Evolutionary conservation across 169 alveolate species (phyloP).

Genomic region (Plasmodium gaboni): DNA sequence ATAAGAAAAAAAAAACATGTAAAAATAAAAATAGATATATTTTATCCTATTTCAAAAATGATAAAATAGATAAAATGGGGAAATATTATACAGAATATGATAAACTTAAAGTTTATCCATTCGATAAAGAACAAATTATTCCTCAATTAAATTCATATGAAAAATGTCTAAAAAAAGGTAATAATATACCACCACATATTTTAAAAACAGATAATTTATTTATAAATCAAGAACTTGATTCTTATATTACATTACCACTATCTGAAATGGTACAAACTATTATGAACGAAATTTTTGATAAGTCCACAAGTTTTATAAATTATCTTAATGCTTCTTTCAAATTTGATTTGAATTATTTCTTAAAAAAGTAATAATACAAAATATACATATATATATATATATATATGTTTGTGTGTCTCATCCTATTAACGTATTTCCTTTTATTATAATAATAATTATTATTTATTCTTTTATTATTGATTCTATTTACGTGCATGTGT

Average conservation of each 20-base stretch:
- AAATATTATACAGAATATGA: slow-evolving; percentile 75
- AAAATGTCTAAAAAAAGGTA: slow-evolving; percentile 35
- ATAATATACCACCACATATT: slow-evolving; percentile 10
- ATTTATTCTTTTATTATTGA: not conserved
- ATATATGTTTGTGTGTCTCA: not conserved
- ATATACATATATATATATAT: not conserved
- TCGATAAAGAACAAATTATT: slow-evolving; percentile 68
- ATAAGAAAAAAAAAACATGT: slow-evolving; percentile 64
- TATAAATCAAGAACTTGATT: slow-evolving; percentile 46
- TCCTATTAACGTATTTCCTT: not conserved
- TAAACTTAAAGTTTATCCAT: slow-evolving; percentile 59
- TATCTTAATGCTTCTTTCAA: slow-evolving; percentile 45
- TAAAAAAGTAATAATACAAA: slow-evolving; percentile 26
- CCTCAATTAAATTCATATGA: slow-evolving; percentile 3
- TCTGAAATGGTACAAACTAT: slow-evolving; percentile 15
- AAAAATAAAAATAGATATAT: slow-evolving; percentile 76
- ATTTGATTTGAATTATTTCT: slow-evolving; percentile 65
- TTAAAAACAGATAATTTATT: slow-evolving; percentile 48
- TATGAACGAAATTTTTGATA: slow-evolving; percentile 50
- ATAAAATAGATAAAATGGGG: slow-evolving; percentile 52
- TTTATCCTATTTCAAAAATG: slow-evolving; percentile 73
- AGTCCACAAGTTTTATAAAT: slow-evolving; percentile 58
- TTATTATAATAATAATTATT: not conserved
- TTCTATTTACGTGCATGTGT: no score
- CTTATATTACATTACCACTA: slow-evolving; percentile 51